Conservation (phyloP, 148 eudicot species). For the Chenopodium album region DNA sequence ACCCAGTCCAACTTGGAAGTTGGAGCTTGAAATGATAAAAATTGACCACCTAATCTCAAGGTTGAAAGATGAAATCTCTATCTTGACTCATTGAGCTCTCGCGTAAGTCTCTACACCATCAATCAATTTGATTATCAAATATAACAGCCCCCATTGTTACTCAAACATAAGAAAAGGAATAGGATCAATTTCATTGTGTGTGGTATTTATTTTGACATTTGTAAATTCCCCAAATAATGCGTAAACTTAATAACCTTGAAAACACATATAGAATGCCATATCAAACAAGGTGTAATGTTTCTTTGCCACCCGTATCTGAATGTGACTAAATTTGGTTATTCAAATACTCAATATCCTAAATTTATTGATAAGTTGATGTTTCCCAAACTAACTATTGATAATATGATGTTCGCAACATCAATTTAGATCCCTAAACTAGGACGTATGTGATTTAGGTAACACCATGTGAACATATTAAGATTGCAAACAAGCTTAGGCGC, state of each 20-base stretch:
- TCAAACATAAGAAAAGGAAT: not conserved
- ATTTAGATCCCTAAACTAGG: not conserved
- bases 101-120: not conserved
- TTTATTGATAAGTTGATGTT: not conserved
- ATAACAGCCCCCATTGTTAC: not conserved
- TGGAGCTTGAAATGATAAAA: not conserved
- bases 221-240: not conserved
- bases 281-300: not conserved
- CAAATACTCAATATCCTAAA: not conserved
- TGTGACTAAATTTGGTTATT: not conserved
- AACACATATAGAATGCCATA: not conserved
- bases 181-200: not conserved
- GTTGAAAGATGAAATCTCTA: not conserved
- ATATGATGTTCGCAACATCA: not conserved
- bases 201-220: not conserved
- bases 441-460: not conserved
- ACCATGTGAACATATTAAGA: not conserved
- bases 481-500: conserved; percentile 8
- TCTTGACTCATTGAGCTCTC: not conserved
- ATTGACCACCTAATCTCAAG: not conserved
- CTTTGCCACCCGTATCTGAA: not conserved
- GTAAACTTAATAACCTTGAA: not conserved
- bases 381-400: not conserved
- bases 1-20: not conserved
- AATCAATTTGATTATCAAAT: not conserved